phyloP scores from a whole-genome alignment of 2,329 filamentous ascomycete species.

The Plenodomus tracheiphilus region DNA sequence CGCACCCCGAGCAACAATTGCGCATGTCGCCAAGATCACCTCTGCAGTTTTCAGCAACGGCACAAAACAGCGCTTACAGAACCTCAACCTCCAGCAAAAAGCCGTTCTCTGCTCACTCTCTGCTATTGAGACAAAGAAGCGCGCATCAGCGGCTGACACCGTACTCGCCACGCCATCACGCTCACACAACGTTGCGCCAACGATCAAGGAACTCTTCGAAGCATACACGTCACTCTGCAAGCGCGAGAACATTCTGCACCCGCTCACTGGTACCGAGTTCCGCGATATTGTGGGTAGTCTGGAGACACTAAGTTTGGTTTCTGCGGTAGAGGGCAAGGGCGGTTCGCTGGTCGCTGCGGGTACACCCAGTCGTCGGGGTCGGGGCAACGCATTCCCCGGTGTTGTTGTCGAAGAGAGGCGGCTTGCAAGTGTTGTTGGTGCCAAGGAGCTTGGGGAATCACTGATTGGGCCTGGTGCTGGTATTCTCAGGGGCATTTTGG shows the following conservation, averaged over 20 bases:
- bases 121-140: conserved; percentile 78
- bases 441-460: conserved; percentile 74
- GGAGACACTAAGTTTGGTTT: conserved; percentile 82
- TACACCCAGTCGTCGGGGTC: conserved; percentile 72
- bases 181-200: conserved; percentile 65
- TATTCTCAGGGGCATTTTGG: conserved; percentile 41
- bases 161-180: conserved; percentile 48
- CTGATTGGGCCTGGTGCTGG: conserved; percentile 58
- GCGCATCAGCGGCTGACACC: conserved; percentile 44
- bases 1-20: conserved; percentile 85
- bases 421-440: conserved; percentile 77
- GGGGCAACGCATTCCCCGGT: conserved; percentile 51
- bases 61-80: conserved; percentile 78
- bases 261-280: conserved; percentile 89
- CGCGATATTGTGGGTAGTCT: conserved; percentile 87
- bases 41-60: conserved; percentile 89
- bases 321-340: conserved; percentile 70
- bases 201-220: conserved; percentile 80
- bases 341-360: conserved; percentile 66
- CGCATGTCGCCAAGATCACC: conserved; percentile 89
- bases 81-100: conserved; percentile 94
- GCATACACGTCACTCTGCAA: conserved; percentile 83
- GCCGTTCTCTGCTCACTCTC: conserved; percentile 87
- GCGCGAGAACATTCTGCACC: conserved; percentile 84
- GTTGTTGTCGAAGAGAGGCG: conserved; percentile 70